Evolutionary conservation across 805 yeast genomes (phyloP), one percentile per base, ranked within the genome.

Genomic region (Nakazawaea molendinolei): DNA sequence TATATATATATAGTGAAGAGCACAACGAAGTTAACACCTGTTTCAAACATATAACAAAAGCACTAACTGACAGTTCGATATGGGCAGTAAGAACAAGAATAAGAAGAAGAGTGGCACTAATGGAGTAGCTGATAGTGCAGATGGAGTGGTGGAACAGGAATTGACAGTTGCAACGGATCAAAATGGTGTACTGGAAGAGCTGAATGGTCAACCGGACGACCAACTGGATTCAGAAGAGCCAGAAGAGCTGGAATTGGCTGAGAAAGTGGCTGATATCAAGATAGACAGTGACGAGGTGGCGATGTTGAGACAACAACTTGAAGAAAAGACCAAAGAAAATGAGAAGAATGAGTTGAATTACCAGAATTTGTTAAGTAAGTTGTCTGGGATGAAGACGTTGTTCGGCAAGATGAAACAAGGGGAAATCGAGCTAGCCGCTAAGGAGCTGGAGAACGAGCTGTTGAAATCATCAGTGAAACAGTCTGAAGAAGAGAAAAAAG

Each of bases 321-420:
- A 49, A 23, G 53, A 47, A 26, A 53, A 61, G 19, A 64, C 62
- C 21, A 59, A 63, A 23, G 86, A 79, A 47, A 67, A 80, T 38
- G 79, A 71, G 33, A 67, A 70, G 21, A 65, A 71, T 20, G 75
- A 79, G 45, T 61, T 66, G 2, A 76, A 76, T 43, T 80, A 82
- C 49, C 79, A 80, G 42, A 63, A 71, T 4, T 56, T 84, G 22
- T 55, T 84, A 41, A 74, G 73, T 43, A 69, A 80, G 51, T 53
- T 84, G 13, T 72, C 86, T 1, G 72, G 84, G 2, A 82, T 83
- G 90, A 83, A 81, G 45, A 61, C 79, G 1, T 70, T 83, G 2
- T 83, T 83, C 54, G 66, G 61, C 26, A 82, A 83, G 44, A 80
- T 82, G 85, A 79, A 82, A 50, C 80, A 74, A 39, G 63, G 86